Conservation (phyloP, 192 early-diverging fungal genomes). For the Polychytrium aggregatum region DNA sequence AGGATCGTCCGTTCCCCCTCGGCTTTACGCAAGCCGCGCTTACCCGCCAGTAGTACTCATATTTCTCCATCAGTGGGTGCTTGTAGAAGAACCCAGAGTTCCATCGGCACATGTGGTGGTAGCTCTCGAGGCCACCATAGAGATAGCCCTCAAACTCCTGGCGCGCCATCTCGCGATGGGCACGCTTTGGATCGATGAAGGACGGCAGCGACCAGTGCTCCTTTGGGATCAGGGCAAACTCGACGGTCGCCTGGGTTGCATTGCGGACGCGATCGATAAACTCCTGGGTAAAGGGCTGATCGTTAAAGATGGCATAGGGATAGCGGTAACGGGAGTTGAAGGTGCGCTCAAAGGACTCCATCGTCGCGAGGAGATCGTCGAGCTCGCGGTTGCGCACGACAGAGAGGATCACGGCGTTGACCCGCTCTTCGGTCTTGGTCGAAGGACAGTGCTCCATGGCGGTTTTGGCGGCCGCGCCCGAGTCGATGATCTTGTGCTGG, state of each 20-base stretch:
- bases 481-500: too few species aligned
- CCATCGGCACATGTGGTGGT: slow-evolving; percentile 8
- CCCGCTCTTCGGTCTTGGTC: too few species aligned
- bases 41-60: slow-evolving; percentile 7
- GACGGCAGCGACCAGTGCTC: slow-evolving; percentile 4
- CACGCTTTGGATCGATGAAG: neutral
- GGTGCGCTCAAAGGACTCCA: slow-evolving; percentile 56
- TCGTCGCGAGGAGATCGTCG: slow-evolving; percentile 49
- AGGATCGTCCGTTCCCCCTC: too few species aligned
- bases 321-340: slow-evolving; percentile 73
- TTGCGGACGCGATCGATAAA: too few species aligned
- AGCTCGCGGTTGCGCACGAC: slow-evolving; percentile 50
- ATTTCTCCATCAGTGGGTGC: slow-evolving; percentile 3
- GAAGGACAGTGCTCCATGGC: too few species aligned
- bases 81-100: slow-evolving; percentile 7
- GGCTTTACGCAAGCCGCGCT: too few species aligned
- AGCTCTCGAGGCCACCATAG: slow-evolving; percentile 4
- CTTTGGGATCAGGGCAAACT: slow-evolving; percentile 29
- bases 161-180: neutral
- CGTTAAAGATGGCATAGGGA: slow-evolving; percentile 73
- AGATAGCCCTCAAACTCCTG: neutral
- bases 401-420: slow-evolving; percentile 2
- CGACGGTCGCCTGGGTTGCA: slow-evolving; percentile 3
- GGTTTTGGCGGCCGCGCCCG: too few species aligned
- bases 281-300: slow-evolving; percentile 54